Evolutionary conservation across 345 rosid species (phyloP).

Genomic region (Raphanus raphanistrum): DNA sequence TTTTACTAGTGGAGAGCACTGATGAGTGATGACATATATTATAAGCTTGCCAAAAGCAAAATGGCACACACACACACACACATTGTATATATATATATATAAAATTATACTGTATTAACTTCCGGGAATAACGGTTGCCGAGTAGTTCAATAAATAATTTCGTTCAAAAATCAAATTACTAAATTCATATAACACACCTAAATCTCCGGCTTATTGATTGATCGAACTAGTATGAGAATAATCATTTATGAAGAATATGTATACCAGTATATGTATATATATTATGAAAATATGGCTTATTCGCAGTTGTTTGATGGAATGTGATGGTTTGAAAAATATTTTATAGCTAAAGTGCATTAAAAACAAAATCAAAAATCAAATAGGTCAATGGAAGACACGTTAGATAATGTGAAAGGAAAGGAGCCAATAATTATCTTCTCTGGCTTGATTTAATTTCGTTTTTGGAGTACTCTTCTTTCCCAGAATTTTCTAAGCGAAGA

Average conservation of each 20-base stretch:
- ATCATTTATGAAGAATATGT: background rate
- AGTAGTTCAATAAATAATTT: too few species aligned
- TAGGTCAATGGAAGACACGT: constrained; percentile 29
- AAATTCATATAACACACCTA: background rate
- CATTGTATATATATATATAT: too few species aligned
- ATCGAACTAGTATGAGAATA: constrained; percentile 3
- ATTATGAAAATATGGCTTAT: background rate
- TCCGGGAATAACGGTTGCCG: too few species aligned
- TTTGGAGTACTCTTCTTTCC: too few species aligned
- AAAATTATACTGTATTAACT: too few species aligned
- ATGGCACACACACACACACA: background rate
- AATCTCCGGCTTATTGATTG: background rate
- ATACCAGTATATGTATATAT: background rate
- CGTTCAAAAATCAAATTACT: constrained; percentile 8
- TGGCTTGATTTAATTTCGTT: background rate
- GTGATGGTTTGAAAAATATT: constrained; percentile 8
- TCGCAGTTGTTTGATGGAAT: constrained; percentile 4
- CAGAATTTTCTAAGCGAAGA: too few species aligned
- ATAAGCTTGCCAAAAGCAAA: background rate
- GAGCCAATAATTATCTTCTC: constrained; percentile 26
- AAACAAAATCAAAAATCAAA: background rate
- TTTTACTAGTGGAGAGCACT: background rate
- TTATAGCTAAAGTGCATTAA: background rate
- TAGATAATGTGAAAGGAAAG: constrained; percentile 32
- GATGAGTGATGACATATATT: background rate